Base-by-base conservation (phyloP, 257 asterid genomes). In the Ilex asprella region DNA sequence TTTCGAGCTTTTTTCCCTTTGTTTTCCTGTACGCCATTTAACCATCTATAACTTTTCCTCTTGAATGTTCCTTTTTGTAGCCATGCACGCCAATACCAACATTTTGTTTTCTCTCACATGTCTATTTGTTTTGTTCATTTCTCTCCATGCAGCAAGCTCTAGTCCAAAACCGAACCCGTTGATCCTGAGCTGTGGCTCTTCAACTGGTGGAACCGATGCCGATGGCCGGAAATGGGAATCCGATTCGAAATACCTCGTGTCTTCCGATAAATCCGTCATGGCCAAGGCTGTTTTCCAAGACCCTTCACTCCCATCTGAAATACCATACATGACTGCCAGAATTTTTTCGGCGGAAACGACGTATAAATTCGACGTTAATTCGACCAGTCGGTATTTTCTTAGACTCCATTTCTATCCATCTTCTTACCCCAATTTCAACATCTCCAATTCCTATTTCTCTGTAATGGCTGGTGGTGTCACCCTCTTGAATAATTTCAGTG, bases 371-470 rank as follows among this genome's bases (percentile, higher is more conserved):
- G 12, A 66, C 0, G 29, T 84, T 58, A 77, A 86, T 5, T 76
- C 84, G 0, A 44, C 43, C 1, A 31, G 14, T 21, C 83, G 94
- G 50, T 87, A 89, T 55, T 84, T 83, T 83, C 68, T 89, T 14
- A 68, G 94, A 58, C 94, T 89, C 43, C 89, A 89, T 73, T 89
- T 86, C 68, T 86, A 89, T 57, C 95, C 97, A 2, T 60, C 90
- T 57, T 39, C 67, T 43, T 84, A 84, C 69, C 35, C 41, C 1
- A 61, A 70, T 31, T 65, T 72, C 44, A 74, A 79, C 54, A 39
- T 79, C 32, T 64, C 76, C 8, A 50, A 65, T 30, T 74, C 87
- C 2, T 76, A 75, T 51, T 81, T 89, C 75, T 73, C 88, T 0
- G 87, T 81, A 6, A 60, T 70, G 0, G 74, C 85, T 0, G 72